These are phyloP conservation scores for Gryganskiella cystojenkinii DNA, from an alignment of 192 early-diverging fungal species.

Conservation along the genomic window DNA sequence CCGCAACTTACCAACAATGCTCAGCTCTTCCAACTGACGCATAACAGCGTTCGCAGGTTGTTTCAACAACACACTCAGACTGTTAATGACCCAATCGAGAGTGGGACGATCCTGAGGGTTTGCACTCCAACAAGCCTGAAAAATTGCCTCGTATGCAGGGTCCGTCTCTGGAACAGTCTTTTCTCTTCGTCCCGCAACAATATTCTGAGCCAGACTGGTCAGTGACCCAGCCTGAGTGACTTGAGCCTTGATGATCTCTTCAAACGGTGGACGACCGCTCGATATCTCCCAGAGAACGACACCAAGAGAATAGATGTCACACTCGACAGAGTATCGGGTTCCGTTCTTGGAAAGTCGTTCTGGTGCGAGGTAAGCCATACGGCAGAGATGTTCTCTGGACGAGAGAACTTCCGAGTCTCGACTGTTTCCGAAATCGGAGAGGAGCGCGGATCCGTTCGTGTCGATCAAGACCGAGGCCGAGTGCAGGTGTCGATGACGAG, in stretches of 20 bases:
- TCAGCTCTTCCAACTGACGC: conserved; percentile 34
- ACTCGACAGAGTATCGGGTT: conserved; percentile 26
- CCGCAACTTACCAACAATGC: conserved; percentile 20
- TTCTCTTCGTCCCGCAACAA: conserved; percentile 36
- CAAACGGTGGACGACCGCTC: conserved; percentile 36
- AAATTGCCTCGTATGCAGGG: conserved; percentile 33
- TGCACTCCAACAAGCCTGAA: conserved; percentile 38
- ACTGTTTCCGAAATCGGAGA: conserved; percentile 42
- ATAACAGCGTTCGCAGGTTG: conserved; percentile 20
- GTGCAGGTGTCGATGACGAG: conserved; percentile 38
- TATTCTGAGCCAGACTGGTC: conserved; percentile 37
- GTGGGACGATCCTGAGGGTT: conserved; percentile 40
- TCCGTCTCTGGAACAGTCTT: conserved; percentile 25
- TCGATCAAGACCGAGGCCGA: conserved; percentile 46
- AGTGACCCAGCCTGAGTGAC: conserved; percentile 26
- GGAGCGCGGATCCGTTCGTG: conserved; percentile 44
- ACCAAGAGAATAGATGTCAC: conserved; percentile 42
- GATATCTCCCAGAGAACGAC: conserved; percentile 49
- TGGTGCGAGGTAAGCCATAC: conserved; percentile 48
- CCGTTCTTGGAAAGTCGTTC: conserved; percentile 28
- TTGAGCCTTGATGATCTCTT: conserved; percentile 23
- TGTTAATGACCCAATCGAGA: conserved; percentile 36
- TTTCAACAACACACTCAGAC: conserved; percentile 30
- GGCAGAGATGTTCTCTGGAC: conserved; percentile 31
- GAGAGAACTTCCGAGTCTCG: conserved; percentile 35